Evolutionary conservation across 2,329 filamentous ascomycete genomes (phyloP).

Genomic region (Pyrenochaeta sp.): DNA sequence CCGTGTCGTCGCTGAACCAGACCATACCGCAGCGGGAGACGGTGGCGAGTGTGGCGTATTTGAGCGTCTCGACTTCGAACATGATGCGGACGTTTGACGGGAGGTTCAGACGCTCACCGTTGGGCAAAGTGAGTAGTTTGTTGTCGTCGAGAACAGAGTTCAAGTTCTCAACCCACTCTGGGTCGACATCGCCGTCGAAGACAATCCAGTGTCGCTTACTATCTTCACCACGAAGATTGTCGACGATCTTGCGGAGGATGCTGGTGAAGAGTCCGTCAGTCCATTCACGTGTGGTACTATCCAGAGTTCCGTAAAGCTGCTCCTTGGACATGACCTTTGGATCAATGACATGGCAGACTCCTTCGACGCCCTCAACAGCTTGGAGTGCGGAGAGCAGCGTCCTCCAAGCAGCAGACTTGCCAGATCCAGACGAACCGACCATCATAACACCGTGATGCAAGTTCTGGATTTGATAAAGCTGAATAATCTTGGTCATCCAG

Average conservation of each 20-base stretch:
- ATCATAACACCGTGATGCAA: conserved; percentile 99
- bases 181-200: conserved; percentile 98
- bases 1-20: conserved; percentile 99
- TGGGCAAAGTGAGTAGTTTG: conserved; percentile 94
- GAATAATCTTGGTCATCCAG: conserved; percentile 97
- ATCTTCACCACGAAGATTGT: conserved; percentile 97
- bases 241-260: conserved; percentile 96
- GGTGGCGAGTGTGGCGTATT: conserved; percentile 97
- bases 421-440: conserved; percentile 97
- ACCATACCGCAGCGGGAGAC: conserved; percentile 99
- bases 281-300: conserved; percentile 98
- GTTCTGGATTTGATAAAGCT: conserved; percentile 96
- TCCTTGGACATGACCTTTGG: conserved; percentile 99
- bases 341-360: conserved; percentile 96
- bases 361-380: conserved; percentile 87
- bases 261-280: conserved; percentile 98
- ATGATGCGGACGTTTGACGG: conserved; percentile 97
- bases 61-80: conserved; percentile 98
- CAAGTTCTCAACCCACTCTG: conserved; percentile 99
- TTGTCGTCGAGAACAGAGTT: conserved; percentile 99
- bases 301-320: conserved; percentile 91
- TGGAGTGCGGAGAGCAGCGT: conserved; percentile 90
- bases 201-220: conserved; percentile 99
- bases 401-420: conserved; percentile 96
- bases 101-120: conserved; percentile 95